Evolutionary conservation across 768 basidiomycete species (phyloP).

Genomic region (Tubosaeta sp.): DNA sequence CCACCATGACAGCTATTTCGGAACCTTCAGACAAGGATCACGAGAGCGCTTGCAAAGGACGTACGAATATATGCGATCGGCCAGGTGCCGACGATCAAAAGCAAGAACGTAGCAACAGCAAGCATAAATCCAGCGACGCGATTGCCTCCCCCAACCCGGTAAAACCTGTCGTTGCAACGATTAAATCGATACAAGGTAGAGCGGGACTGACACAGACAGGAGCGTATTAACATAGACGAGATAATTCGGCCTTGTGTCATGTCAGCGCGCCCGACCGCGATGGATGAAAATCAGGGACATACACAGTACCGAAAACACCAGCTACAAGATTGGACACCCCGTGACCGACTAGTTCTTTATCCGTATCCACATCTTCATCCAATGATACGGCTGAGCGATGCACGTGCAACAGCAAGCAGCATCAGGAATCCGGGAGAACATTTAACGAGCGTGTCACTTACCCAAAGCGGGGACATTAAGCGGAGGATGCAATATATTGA

Average conservation of each 20-base stretch:
- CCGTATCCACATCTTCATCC: slow-evolving; percentile 83
- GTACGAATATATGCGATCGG: slow-evolving; percentile 90
- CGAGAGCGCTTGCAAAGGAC: slow-evolving; percentile 25
- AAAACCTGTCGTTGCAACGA: slow-evolving; percentile 51
- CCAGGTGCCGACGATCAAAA: slow-evolving; percentile 80
- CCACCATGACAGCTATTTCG: slow-evolving; percentile 77
- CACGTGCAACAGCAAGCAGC: not conserved
- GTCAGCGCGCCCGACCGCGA: slow-evolving; percentile 1
- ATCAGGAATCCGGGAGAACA: not conserved
- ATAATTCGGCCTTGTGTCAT: slow-evolving; percentile 63
- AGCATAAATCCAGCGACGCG: slow-evolving; percentile 84
- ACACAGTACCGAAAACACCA: slow-evolving; percentile 79
- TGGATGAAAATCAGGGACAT: slow-evolving; percentile 25
- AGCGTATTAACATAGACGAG: slow-evolving; percentile 86
- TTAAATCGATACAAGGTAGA: not conserved
- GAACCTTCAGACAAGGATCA: not conserved
- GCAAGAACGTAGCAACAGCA: slow-evolving; percentile 61
- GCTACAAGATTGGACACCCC: slow-evolving; percentile 87
- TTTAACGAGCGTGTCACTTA: slow-evolving; percentile 23
- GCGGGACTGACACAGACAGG: slow-evolving; percentile 38
- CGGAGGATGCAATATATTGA: slow-evolving; percentile 81
- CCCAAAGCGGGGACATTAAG: slow-evolving; percentile 88
- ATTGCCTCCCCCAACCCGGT: slow-evolving; percentile 87
- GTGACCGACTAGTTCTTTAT: slow-evolving; percentile 89
- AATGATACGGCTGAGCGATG: slow-evolving; percentile 70